phyloP scores from a whole-genome alignment of 1,139 yeast genomes.

The Scheffersomyces illinoinensis region DNA sequence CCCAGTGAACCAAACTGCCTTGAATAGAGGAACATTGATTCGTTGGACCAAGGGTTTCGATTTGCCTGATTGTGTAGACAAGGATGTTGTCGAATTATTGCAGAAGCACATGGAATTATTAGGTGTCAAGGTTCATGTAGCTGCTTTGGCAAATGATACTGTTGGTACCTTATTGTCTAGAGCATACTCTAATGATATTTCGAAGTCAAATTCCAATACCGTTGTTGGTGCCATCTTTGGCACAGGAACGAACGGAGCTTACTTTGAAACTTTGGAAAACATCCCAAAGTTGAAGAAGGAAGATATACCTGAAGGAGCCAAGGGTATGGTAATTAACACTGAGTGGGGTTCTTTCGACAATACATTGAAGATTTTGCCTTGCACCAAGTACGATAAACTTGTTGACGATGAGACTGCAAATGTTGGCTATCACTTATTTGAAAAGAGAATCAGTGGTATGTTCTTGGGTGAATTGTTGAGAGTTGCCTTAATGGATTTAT shows the following conservation, averaged over 20 bases:
- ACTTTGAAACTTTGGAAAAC: slow-evolving; percentile 69
- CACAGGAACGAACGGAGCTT: slow-evolving; percentile 96
- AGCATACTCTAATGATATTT: slow-evolving; percentile 67
- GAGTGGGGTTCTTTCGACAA: slow-evolving; percentile 99
- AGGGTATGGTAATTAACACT: slow-evolving; percentile 86
- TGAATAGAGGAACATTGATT: slow-evolving; percentile 73
- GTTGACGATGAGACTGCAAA: slow-evolving; percentile 79
- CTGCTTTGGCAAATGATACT: slow-evolving; percentile 92
- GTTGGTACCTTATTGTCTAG: slow-evolving; percentile 90
- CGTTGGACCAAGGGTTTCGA: slow-evolving; percentile 97
- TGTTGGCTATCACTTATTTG: slow-evolving; percentile 85
- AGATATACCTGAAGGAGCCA: slow-evolving; percentile 46
- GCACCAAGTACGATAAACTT: slow-evolving; percentile 67
- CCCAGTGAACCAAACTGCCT: slow-evolving; percentile 83
- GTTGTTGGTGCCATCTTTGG: slow-evolving; percentile 90
- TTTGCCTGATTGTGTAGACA: slow-evolving; percentile 78
- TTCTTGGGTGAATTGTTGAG: slow-evolving; percentile 88
- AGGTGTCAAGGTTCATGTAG: slow-evolving; percentile 67
- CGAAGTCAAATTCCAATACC: slow-evolving; percentile 65
- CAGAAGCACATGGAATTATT: slow-evolving; percentile 66
- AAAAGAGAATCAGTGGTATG: slow-evolving; percentile 93
- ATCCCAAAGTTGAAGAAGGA: slow-evolving; percentile 61
- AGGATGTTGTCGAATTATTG: slow-evolving; percentile 73
- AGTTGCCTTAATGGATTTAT: slow-evolving; percentile 67
- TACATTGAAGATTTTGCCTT: slow-evolving; percentile 67